These are phyloP conservation scores for Ophiostoma triangulosporum DNA, from an alignment of 2,329 filamentous ascomycete genomes.

Conservation along the genomic window DNA sequence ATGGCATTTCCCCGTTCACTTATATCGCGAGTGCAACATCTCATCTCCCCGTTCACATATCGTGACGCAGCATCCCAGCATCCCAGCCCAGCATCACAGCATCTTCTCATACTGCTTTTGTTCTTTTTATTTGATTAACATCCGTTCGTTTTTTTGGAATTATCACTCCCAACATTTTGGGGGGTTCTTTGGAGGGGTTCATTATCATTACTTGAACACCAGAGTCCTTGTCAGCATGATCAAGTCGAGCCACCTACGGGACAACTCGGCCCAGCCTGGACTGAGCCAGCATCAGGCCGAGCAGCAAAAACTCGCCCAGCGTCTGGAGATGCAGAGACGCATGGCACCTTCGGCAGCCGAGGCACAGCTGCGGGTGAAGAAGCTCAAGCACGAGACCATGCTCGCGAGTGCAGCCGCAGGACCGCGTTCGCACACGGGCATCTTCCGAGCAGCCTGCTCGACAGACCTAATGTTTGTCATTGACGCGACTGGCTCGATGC, in stretches of 20 bases:
- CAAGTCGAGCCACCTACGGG: not conserved
- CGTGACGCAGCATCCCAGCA: no score
- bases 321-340: slow-evolving; percentile 3
- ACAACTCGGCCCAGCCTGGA: not conserved
- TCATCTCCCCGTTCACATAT: no score
- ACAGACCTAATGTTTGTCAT: slow-evolving; percentile 26
- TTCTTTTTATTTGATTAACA: not conserved
- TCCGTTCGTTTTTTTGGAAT: not conserved
- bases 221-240: no score
- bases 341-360: slow-evolving; percentile 5
- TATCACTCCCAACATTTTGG: not conserved
- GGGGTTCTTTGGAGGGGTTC: no score
- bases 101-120: not conserved
- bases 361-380: slow-evolving; percentile 10
- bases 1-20: not conserved
- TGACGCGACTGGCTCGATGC: slow-evolving; percentile 25
- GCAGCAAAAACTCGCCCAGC: slow-evolving; percentile 5
- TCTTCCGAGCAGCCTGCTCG: slow-evolving; percentile 22
- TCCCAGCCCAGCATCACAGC: not conserved
- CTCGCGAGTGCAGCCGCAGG: slow-evolving; percentile 2
- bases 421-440: slow-evolving; percentile 13
- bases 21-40: not conserved
- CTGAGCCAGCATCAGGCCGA: not conserved
- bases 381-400: slow-evolving; percentile 12
- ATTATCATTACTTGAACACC: no score